Evolutionary conservation across 2,329 filamentous ascomycete species (phyloP), one percentile per base, ranked within the genome.

Genomic region (Xylaria sp.): DNA sequence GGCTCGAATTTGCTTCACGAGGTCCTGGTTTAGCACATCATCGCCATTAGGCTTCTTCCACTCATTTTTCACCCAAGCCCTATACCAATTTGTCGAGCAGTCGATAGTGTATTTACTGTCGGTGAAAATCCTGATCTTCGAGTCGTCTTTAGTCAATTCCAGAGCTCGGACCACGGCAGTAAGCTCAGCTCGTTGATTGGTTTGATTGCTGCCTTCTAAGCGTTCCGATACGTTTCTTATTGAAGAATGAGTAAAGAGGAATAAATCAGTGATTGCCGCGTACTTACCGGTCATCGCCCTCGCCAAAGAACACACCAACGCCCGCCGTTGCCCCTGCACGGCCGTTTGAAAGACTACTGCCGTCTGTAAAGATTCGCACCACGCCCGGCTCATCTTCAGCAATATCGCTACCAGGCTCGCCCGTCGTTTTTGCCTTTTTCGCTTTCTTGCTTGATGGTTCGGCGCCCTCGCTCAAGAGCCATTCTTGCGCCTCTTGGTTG

Each of bases 181-280:
- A 67, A 99, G 84, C 82, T 99, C 96, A n/a, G 95, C 96, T 3
- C 96, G 92, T 79, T 98, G 93, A 78, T 99, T 99, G 0, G 96
- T 98, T 81, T 98, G 96, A 10, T 86, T 84, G 17, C 86, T 83
- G 59, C 93, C 93, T 60, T 85, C 81, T 11, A 97, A 87, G 4
- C 90, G 89, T 80, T 97, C 94, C 13, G 92, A 93, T 28, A 97
- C 78, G 77, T 90, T 90, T 71, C 85, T 86, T 63, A 28, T 28
- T 15, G 4, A 57, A n/a, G 7, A 10, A 36, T 72, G 4, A 72
- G 70, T 53, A 67, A 36, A 59, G 20, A 44, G 15, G 38, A 23
- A 20, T 23, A 51, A 23, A 46, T n/a, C 23, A 20, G 78, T 70
- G 57, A 67, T 28, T 28, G 20, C 20, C 9, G 56, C 59, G 23